Percentiles rank a stretch among this genome's conserved stretches.
These are phyloP conservation scores for Claviceps pusilla DNA, from an alignment of 2,329 filamentous ascomycete species.

Conservation along the genomic window DNA sequence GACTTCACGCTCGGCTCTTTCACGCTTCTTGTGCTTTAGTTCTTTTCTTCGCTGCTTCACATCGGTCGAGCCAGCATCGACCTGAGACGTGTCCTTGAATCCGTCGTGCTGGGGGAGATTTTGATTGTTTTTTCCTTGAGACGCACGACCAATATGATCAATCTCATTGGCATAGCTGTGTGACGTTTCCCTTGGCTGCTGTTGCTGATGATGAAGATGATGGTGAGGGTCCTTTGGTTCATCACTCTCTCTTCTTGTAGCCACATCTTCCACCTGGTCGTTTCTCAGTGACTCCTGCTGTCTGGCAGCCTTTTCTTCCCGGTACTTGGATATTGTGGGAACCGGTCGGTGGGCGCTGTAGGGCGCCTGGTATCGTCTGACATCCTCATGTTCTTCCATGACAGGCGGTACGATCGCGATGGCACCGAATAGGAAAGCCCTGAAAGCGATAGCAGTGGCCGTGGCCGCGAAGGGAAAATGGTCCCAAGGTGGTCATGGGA, in stretches of 20 bases:
- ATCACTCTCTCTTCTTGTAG: background rate
- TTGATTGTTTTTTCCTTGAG: conserved; percentile 9
- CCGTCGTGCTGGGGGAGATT: conserved; percentile 6
- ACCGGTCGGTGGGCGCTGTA: conserved; percentile 29
- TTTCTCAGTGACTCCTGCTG: conserved; percentile 23
- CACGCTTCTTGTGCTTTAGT: conserved; percentile 29
- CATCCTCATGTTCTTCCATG: conserved; percentile 23
- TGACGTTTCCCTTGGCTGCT: background rate
- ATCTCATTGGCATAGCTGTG: conserved; percentile 1
- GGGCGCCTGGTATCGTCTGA: conserved; percentile 23
- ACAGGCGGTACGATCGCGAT: conserved; percentile 19
- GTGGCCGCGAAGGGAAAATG: background rate
- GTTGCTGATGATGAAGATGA: background rate
- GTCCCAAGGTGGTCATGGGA: background rate
- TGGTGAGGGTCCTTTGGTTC: background rate
- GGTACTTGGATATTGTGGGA: conserved; percentile 34
- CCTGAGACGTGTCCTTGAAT: conserved; percentile 22
- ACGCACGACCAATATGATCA: background rate
- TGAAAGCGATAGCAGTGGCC: background rate
- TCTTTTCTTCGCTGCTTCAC: conserved; percentile 33
- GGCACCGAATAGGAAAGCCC: background rate
- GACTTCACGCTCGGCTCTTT: conserved; percentile 42
- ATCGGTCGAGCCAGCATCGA: conserved; percentile 22
- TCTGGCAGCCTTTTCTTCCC: conserved; percentile 30
- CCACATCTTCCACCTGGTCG: conserved; percentile 10